A percentile compares a stretch with the other conserved stretches of the same genome.
phyloP scores from a whole-genome alignment of 208 protist genomes.

The Entamoeba nuttalli region DNA sequence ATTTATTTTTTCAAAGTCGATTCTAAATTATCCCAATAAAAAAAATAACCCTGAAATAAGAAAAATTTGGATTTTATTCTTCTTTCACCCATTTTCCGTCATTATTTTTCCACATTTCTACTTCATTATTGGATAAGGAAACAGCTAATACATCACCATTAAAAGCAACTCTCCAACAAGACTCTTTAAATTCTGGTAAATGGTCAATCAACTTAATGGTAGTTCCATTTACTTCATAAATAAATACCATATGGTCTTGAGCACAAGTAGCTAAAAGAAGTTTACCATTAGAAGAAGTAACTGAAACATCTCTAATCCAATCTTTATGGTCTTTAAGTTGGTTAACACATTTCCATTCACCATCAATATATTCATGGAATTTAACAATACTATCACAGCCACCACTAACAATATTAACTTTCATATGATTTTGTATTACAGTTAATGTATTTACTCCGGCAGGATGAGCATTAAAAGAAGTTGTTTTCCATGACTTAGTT shows the following conservation, averaged over 20 bases:
- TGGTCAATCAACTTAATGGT: neutral
- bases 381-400: neutral
- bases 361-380: neutral
- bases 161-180: neutral
- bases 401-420: neutral
- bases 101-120: neutral
- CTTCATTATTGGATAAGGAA: neutral
- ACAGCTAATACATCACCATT: neutral
- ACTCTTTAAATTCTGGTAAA: neutral
- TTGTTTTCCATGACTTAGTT: neutral
- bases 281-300: neutral
- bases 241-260: neutral
- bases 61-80: neutral
- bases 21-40: no score
- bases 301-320: neutral
- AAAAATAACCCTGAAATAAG: no score
- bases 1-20: no score
- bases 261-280: neutral
- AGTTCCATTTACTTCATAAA: neutral
- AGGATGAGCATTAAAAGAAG: neutral
- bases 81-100: neutral
- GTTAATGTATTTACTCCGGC: neutral
- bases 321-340: neutral
- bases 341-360: neutral
- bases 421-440: neutral